These are phyloP conservation scores for Brassica cretica DNA, from an alignment of 345 rosid species.

Conservation along the genomic window DNA sequence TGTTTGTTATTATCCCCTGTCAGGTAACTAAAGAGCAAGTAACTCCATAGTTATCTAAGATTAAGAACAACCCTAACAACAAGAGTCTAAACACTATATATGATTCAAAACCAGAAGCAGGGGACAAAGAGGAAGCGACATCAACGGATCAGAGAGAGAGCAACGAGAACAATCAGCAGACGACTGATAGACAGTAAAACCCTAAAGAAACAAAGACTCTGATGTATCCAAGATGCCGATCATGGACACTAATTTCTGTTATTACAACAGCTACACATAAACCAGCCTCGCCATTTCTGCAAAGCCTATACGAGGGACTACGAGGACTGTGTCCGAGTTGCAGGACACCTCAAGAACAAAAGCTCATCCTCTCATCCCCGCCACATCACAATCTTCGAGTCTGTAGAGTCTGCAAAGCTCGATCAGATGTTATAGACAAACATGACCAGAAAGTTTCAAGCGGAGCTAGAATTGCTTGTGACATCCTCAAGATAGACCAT, in stretches of 20 bases:
- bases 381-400: constrained; percentile 74
- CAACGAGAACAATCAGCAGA: constrained; percentile 26
- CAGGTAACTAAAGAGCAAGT: constrained; percentile 6
- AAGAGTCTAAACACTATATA: neutral
- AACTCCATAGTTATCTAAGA: constrained; percentile 1
- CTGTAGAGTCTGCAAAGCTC: constrained; percentile 60
- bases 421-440: constrained; percentile 53
- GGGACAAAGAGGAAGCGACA: constrained; percentile 52
- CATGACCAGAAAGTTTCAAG: neutral
- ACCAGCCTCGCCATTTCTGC: constrained; percentile 37
- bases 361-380: constrained; percentile 57
- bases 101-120: constrained; percentile 24
- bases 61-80: neutral
- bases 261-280: constrained; percentile 93
- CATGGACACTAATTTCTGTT: constrained; percentile 88
- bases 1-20: neutral
- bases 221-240: constrained; percentile 83
- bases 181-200: constrained; percentile 40
- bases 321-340: constrained; percentile 90
- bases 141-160: constrained; percentile 45
- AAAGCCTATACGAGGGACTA: constrained; percentile 88
- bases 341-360: constrained; percentile 90
- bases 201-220: constrained; percentile 71
- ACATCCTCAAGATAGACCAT: too few species aligned
- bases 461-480: too few species aligned